Conservation (phyloP, 495 filamentous ascomycete species). For the Cryomyces minteri region DNA sequence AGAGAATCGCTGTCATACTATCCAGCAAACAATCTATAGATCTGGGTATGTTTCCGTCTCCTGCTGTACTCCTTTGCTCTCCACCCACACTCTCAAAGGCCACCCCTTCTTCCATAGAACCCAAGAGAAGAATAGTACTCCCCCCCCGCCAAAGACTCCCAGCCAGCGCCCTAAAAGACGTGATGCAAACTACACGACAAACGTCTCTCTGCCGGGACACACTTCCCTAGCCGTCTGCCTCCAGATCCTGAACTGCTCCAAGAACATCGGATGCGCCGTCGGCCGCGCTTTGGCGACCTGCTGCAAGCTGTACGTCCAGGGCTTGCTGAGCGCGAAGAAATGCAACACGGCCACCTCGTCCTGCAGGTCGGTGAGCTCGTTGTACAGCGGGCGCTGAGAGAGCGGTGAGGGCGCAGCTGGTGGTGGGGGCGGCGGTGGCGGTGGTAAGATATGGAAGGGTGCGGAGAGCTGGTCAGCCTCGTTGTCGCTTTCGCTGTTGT, state of each 20-base stretch:
- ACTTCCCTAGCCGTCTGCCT: slow-evolving; percentile 1
- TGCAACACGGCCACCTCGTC: slow-evolving; percentile 1
- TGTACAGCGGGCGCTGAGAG: not conserved
- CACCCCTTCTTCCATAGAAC: too few species aligned
- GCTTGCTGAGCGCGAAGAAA: slow-evolving; percentile 8
- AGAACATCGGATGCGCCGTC: slow-evolving; percentile 5
- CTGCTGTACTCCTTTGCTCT: too few species aligned
- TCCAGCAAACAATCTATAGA: too few species aligned
- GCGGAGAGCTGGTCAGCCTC: not conserved
- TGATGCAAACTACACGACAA: too few species aligned
- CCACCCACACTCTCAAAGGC: too few species aligned
- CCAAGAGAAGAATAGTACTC: too few species aligned
- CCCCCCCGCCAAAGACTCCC: too few species aligned
- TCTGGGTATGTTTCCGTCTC: too few species aligned
- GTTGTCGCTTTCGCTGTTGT: too few species aligned
- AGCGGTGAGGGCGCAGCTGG: not conserved
- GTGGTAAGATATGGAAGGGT: not conserved
- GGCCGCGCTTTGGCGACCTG: not conserved
- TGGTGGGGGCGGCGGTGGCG: slow-evolving; percentile 1
- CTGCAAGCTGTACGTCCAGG: not conserved
- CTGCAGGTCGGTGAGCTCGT: too few species aligned
- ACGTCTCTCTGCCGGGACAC: not conserved
- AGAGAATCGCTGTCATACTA: too few species aligned
- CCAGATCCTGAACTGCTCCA: slow-evolving; percentile 5
- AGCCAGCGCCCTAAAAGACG: too few species aligned